phyloP scores from a whole-genome alignment of 805 yeast genomes.

The Wickerhamiella hasegawae region DNA sequence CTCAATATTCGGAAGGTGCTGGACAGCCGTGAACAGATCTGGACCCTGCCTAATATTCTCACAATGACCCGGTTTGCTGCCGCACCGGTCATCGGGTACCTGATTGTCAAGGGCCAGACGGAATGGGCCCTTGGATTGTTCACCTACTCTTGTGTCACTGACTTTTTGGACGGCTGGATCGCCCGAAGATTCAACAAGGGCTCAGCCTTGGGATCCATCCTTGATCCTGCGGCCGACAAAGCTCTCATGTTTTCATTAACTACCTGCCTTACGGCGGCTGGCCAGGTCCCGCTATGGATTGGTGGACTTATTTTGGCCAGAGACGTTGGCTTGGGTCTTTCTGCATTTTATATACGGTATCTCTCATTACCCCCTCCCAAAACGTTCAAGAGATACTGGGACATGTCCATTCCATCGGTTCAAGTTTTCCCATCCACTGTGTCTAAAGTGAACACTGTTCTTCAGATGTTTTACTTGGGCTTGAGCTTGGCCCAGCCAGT shows the following conservation, averaged over 20 bases:
- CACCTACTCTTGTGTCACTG: slow-evolving; percentile 77
- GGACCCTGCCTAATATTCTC: slow-evolving; percentile 74
- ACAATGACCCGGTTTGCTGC: slow-evolving; percentile 67
- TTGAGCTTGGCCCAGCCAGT: slow-evolving; percentile 42
- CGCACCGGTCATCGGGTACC: slow-evolving; percentile 75
- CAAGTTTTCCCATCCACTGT: slow-evolving; percentile 77
- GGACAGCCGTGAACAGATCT: slow-evolving; percentile 51
- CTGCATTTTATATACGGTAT: slow-evolving; percentile 61
- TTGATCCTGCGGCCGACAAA: slow-evolving; percentile 95
- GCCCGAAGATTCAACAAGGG: slow-evolving; percentile 68
- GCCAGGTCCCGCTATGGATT: slow-evolving; percentile 48
- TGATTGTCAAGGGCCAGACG: slow-evolving; percentile 48
- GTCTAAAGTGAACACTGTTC: slow-evolving; percentile 76
- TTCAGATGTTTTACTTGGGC: slow-evolving; percentile 84
- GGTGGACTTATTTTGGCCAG: slow-evolving; percentile 62
- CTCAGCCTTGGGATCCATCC: slow-evolving; percentile 72
- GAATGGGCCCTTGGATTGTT: slow-evolving; percentile 56
- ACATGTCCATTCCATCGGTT: slow-evolving; percentile 64
- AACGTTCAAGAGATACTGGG: slow-evolving; percentile 58
- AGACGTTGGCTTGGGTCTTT: slow-evolving; percentile 54
- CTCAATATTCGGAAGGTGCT: too few species aligned
- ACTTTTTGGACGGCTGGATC: slow-evolving; percentile 78
- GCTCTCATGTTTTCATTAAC: slow-evolving; percentile 78
- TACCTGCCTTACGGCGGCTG: slow-evolving; percentile 48
- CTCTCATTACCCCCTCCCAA: slow-evolving; percentile 60